Conservation (phyloP, 1,284 basidiomycete species). For the Ustilago cynodontis region DNA sequence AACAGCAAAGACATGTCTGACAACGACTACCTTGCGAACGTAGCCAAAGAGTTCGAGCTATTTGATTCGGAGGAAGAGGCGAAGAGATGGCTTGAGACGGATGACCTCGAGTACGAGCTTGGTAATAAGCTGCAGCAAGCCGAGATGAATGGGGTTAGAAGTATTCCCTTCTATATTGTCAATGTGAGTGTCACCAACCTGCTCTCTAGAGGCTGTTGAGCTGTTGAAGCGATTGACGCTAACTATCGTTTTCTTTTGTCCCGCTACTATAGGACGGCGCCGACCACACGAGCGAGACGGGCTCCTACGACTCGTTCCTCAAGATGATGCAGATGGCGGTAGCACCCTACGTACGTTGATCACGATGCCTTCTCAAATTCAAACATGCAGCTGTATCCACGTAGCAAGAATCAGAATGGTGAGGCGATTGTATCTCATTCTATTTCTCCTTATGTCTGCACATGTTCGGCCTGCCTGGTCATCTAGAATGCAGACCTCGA, state of each 20-base stretch:
- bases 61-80: constrained; percentile 35
- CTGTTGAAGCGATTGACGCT: neutral
- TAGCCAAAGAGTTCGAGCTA: constrained; percentile 35
- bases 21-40: constrained; percentile 30
- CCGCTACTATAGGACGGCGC: constrained; percentile 37
- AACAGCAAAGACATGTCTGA: constrained; percentile 49
- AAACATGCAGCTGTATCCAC: too few relatives aligned
- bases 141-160: constrained; percentile 55
- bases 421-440: too few relatives aligned
- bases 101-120: constrained; percentile 53
- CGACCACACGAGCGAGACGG: constrained; percentile 53
- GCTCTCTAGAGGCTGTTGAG: neutral
- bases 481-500: too few relatives aligned
- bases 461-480: too few relatives aligned
- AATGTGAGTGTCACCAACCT: constrained; percentile 32
- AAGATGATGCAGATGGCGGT: constrained; percentile 59
- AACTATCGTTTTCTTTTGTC: neutral
- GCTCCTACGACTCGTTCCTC: constrained; percentile 43
- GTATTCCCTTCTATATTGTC: constrained; percentile 57
- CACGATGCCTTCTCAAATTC: neutral
- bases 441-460: too few relatives aligned
- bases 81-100: constrained; percentile 48
- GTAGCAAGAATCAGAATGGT: too few relatives aligned
- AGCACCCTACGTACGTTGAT: constrained; percentile 42
- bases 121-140: constrained; percentile 49